Evolutionary conservation across 768 basidiomycete species (phyloP).

Genomic region (Lentinula raphanica): DNA sequence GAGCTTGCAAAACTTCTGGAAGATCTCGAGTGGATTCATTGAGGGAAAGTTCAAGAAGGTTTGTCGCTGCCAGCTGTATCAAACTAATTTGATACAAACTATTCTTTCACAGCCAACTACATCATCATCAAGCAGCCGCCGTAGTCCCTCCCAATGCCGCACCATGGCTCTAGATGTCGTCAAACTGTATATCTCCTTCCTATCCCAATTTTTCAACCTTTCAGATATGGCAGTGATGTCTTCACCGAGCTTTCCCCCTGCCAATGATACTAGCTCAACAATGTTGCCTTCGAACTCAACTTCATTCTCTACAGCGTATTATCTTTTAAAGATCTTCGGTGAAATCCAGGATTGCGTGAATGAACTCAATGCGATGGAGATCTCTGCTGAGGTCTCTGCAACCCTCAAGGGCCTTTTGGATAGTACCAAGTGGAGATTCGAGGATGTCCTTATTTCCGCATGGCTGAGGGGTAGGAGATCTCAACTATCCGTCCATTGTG

Average conservation of each 20-base stretch:
- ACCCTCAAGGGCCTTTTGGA: constrained; percentile 73
- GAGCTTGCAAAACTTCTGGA: constrained; percentile 92
- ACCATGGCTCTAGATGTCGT: constrained; percentile 87
- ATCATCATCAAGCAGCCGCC: constrained; percentile 44
- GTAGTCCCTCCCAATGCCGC: constrained; percentile 78
- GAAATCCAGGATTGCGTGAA: constrained; percentile 85
- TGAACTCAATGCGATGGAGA: constrained; percentile 76
- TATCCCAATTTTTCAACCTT: constrained; percentile 82
- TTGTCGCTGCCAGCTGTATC: constrained; percentile 11
- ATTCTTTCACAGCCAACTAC: too few species aligned
- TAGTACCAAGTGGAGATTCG: constrained; percentile 83
- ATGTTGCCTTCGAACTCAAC: constrained; percentile 72
- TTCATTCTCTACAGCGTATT: constrained; percentile 77
- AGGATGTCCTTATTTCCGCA: constrained; percentile 66
- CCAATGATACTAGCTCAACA: constrained; percentile 36
- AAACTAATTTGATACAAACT: too few species aligned
- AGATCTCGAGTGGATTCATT: constrained; percentile 83
- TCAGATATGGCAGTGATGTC: constrained; percentile 74
- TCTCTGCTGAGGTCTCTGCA: constrained; percentile 67
- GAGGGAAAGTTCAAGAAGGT: constrained; percentile 94
- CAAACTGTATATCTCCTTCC: constrained; percentile 75
- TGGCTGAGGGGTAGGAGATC: constrained; percentile 75
- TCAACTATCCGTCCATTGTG: background rate
- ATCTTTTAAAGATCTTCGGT: constrained; percentile 70
- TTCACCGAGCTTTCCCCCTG: constrained; percentile 29